Base-by-base conservation (phyloP, 2,329 filamentous ascomycete species). In the Acrodontium crateriforme region DNA sequence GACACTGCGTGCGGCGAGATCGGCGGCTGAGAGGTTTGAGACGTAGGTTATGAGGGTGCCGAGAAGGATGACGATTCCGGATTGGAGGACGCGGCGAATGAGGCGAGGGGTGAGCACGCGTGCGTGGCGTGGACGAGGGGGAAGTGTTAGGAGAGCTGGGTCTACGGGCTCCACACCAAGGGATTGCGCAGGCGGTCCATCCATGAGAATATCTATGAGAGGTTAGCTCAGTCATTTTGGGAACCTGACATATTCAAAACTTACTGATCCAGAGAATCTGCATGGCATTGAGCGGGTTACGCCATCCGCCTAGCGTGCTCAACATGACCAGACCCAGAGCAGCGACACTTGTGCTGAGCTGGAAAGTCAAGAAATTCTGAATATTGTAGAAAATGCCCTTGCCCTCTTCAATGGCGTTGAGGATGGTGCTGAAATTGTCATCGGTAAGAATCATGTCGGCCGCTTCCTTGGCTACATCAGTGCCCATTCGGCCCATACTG, bases 361-460 rank as follows among this genome's bases (percentile, higher is more conserved):
- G 91, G 58, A 98, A 98, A 0, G 89, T 95, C 38, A 98, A 69
- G 59, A 98, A 98, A 56, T 98, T 98, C 52, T 98, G 89, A 41
- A 98, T 95, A 55, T 98, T 98, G 68, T 89, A 93, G 59, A 98
- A 98, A 43, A 98, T 98, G 30, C 85, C 89, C 56, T 98, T 98
- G 56, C 89, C 91, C 60, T 98, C 89, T 54, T 98, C 89, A 37
- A 98, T 98, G 16, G 89, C 89, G 34, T 76, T 80, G 8, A 98
- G 67, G 38, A 98, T 98, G 4, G 82, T 89, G 0, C 78, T 81
- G 52, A 91, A 89, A 54, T 89, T 79, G 52, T 91, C 82, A 42
- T 89, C 80, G 0, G 81, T 89, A 28, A 91, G 60, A 38, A 91
- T 87, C 82, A 91, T 91, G 48, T 89, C 82, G n/a, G 82, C 76